Base-by-base conservation (phyloP, 164 flowering plant species). In the Vitis amurensis region DNA sequence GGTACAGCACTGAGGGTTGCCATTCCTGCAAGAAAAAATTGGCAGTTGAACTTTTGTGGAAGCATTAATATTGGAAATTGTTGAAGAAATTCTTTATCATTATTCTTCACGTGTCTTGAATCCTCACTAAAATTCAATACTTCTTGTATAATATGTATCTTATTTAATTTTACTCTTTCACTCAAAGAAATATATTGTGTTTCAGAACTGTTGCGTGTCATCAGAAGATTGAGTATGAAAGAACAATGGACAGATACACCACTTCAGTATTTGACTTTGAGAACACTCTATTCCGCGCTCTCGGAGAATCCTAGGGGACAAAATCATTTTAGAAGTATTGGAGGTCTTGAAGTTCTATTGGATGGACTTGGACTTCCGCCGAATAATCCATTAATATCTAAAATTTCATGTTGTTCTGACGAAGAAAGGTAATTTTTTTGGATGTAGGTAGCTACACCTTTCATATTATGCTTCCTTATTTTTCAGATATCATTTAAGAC, bases 251-350 rank as follows among this genome's bases (percentile, higher is more conserved):
- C 77, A 16, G 96, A 89, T 75, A 55, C 75, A 55, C 76, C 85
- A 64, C 92, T 95, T 73, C 97, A 88, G 64, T 81, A 78, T 79
- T 76, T 87, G 76, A 87, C 90, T 68, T 77, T 95, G 73, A 82
- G 84, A 69, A 81, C 93, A 66, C 91, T 95, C 19, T 80, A 59
- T 61, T 84, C 84, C 59, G 88, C 93, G 48, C 77, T 95, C 79
- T 78, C 80, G 71, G 91, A 86, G 66, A 95, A 95, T 77, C 81
- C 89, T 53, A 85, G 98, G 59, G 94, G 91, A 74, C 99, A 95
- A 79, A 95, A 90, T 79, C 99, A 90, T 88, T 95, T 95, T 77
- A 89, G 93, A 83, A 93, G 99, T 71, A 90, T 93, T 81, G 99
- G 99, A 48, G 98, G 99, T 64, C 92, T 93, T 70, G 99, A 95